These are phyloP conservation scores for Chenopodium quinoa DNA, from an alignment of 148 eudicot genomes.

Conservation along the genomic window DNA sequence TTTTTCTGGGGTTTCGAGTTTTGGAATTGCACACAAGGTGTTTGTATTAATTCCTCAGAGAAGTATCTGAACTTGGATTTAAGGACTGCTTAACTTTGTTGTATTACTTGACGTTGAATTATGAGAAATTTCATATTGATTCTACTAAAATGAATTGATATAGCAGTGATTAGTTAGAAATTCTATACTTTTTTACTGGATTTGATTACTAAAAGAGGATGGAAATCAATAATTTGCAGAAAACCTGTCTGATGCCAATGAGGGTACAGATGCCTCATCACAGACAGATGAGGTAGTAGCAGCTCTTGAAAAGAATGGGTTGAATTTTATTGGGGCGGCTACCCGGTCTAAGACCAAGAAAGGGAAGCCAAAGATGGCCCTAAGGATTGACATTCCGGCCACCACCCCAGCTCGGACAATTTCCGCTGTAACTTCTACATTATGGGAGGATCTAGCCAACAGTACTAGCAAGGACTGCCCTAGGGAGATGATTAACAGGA, in stretches of 20 bases:
- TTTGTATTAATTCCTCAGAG: slow-evolving; percentile 22
- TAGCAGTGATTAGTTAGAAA: too few species aligned
- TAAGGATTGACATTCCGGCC: slow-evolving; percentile 81
- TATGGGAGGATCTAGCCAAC: slow-evolving; percentile 84
- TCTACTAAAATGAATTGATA: not conserved
- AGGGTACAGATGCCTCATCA: slow-evolving; percentile 37
- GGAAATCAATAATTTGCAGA: slow-evolving; percentile 40
- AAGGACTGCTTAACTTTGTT: not conserved
- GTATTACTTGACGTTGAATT: not conserved
- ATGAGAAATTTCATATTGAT: not conserved
- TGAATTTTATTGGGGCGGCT: slow-evolving; percentile 48
- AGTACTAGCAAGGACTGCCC: slow-evolving; percentile 59
- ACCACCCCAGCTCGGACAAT: slow-evolving; percentile 57
- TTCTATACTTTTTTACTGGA: not conserved
- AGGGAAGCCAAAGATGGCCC: slow-evolving; percentile 65
- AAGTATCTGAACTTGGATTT: not conserved
- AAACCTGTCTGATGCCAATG: slow-evolving; percentile 39
- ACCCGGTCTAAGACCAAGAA: slow-evolving; percentile 50
- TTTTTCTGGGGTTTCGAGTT: not conserved
- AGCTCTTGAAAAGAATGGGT: slow-evolving; percentile 71
- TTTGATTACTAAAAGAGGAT: slow-evolving; percentile 6
- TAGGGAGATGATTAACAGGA: slow-evolving; percentile 60
- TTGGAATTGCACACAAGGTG: slow-evolving; percentile 21
- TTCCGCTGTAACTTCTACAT: slow-evolving; percentile 63
- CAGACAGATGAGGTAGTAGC: slow-evolving; percentile 71